Percentiles rank a stretch among this genome's conserved stretches.
Evolutionary conservation across 257 asterid species (phyloP).

Genomic region (Lithospermum erythrorhizon): DNA sequence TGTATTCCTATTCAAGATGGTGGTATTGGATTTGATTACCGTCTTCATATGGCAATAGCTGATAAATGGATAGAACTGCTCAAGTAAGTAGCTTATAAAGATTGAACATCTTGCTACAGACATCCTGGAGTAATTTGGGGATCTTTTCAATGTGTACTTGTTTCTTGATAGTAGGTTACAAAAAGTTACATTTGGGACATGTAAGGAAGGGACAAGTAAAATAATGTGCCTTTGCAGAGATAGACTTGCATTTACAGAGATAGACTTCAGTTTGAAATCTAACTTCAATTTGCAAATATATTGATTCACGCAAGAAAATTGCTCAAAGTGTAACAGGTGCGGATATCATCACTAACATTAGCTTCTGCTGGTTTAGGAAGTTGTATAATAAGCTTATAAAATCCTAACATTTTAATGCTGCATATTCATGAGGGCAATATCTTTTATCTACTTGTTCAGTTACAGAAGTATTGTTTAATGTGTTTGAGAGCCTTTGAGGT

Average conservation of each 20-base stretch:
- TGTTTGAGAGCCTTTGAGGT: background rate
- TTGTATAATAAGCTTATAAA: background rate
- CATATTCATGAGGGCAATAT: background rate
- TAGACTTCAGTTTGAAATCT: too few species aligned
- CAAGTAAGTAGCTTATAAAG: conserved; percentile 44
- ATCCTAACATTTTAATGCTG: background rate
- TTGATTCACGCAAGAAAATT: background rate
- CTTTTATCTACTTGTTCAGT: background rate
- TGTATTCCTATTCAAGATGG: conserved; percentile 89
- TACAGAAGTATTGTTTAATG: background rate
- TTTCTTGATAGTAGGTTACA: background rate
- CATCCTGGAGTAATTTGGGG: background rate
- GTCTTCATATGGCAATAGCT: conserved; percentile 97
- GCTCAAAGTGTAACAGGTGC: background rate
- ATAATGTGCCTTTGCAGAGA: background rate
- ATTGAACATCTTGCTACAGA: conserved; percentile 12
- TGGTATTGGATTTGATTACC: conserved; percentile 94
- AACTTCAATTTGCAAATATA: too few species aligned
- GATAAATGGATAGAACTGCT: conserved; percentile 96
- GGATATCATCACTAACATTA: background rate
- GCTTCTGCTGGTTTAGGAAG: background rate
- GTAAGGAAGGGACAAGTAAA: background rate
- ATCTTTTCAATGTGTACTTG: background rate
- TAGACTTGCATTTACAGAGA: background rate
- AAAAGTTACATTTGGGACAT: background rate